Percentiles rank a stretch among this genome's conserved stretches.
Evolutionary conservation across 2,329 filamentous ascomycete genomes (phyloP).

Genomic region (Biscogniauxia marginata): DNA sequence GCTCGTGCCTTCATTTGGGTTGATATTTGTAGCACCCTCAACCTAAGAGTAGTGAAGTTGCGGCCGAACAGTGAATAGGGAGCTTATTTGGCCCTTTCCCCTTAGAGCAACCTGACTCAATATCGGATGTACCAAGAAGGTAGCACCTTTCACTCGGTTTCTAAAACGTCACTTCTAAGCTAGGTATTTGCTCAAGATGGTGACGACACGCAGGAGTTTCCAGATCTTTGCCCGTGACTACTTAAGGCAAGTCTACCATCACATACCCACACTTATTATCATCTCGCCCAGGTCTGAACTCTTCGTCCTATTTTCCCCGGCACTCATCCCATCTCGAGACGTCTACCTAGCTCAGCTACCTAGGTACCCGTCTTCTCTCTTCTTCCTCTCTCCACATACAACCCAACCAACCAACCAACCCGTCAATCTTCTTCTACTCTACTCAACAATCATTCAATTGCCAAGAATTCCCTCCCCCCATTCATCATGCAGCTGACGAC

Average conservation of each 20-base stretch:
- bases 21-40: neutral
- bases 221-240: neutral
- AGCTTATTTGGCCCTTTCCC: neutral
- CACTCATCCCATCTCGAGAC: neutral
- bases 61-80: neutral
- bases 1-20: neutral
- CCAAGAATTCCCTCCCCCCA: too few relatives aligned
- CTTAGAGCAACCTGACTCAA: neutral
- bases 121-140: neutral
- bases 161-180: neutral
- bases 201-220: neutral
- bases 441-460: too few relatives aligned
- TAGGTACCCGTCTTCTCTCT: neutral
- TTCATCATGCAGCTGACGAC: neutral
- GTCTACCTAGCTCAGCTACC: neutral
- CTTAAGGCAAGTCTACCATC: neutral
- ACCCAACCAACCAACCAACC: neutral
- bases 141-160: neutral
- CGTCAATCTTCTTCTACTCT: too few relatives aligned
- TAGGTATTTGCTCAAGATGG: neutral
- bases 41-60: neutral
- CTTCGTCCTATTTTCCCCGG: neutral
- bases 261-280: neutral
- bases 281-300: neutral
- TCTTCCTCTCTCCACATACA: neutral